Evolutionary conservation across 2,329 filamentous ascomycete species (phyloP).

Genomic region (Pestalotiopsis sp.): DNA sequence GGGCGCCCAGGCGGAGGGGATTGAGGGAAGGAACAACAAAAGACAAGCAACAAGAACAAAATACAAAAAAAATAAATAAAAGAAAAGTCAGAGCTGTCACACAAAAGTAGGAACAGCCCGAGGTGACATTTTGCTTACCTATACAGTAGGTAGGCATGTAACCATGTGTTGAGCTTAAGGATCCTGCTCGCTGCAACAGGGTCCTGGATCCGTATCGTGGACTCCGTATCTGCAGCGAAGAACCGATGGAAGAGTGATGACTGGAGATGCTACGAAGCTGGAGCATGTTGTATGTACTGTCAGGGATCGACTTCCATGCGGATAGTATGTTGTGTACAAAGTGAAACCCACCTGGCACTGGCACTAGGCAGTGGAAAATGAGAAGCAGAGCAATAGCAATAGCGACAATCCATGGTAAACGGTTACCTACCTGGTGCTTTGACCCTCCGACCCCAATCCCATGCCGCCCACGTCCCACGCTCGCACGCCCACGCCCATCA

Average conservation of each 20-base stretch:
- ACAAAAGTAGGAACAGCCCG: not conserved
- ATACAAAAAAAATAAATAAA: not conserved
- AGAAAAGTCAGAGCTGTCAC: not conserved
- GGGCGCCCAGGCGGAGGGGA: not conserved
- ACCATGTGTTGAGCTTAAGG: not conserved
- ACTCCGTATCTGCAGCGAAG: not conserved
- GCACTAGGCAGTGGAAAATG: not conserved
- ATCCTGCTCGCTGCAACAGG: not conserved
- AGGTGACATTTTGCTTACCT: not conserved
- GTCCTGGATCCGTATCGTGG: not conserved
- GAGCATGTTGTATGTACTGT: not conserved
- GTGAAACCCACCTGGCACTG: not conserved
- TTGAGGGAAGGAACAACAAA: not conserved
- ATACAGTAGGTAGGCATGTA: not conserved
- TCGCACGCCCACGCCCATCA: not conserved
- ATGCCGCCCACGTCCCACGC: not conserved
- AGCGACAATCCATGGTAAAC: not conserved
- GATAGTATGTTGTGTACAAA: not conserved
- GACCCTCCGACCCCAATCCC: not conserved
- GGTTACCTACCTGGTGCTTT: not conserved
- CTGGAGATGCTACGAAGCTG: not conserved
- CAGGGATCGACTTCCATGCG: not conserved
- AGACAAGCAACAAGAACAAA: not conserved
- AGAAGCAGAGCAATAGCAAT: not conserved
- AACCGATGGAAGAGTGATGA: conserved; percentile 6